These are phyloP conservation scores for Epichloe glyceriae DNA, from an alignment of 2,329 filamentous ascomycete species.

Conservation along the genomic window DNA sequence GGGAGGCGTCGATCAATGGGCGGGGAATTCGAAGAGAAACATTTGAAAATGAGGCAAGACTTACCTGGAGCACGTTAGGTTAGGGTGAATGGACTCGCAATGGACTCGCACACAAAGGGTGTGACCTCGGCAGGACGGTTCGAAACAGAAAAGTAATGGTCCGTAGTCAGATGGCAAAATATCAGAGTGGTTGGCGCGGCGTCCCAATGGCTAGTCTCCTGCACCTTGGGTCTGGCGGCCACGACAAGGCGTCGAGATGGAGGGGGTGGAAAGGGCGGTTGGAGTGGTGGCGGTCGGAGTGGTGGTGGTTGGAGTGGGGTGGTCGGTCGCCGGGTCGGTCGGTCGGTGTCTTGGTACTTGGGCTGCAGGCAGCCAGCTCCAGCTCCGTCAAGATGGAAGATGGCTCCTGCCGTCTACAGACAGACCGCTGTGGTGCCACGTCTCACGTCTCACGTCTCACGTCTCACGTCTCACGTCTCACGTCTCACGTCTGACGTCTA, in stretches of 20 bases:
- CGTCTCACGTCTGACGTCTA: no score
- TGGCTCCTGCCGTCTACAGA: not conserved
- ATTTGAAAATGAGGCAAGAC: not conserved
- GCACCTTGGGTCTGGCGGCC: not conserved
- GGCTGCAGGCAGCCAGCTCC: not conserved
- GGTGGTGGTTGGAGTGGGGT: not conserved
- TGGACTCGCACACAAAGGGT: not conserved
- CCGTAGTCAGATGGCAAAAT: not conserved
- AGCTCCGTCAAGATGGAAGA: no score
- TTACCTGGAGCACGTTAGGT: not conserved
- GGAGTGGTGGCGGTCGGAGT: no score
- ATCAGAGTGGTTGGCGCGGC: constrained; percentile 2
- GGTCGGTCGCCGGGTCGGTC: not conserved
- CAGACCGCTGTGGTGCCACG: constrained; percentile 3
- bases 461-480: no score
- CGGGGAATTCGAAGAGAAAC: constrained; percentile 1
- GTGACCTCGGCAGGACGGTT: not conserved
- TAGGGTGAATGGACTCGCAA: not conserved
- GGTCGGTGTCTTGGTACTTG: not conserved
- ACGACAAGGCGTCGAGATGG: not conserved
- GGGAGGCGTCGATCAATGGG: no score
- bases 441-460: not conserved
- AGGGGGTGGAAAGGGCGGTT: not conserved
- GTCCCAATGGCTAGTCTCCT: constrained; percentile 1
- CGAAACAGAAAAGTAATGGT: not conserved